Base-by-base conservation (phyloP, 1,284 basidiomycete species). In the Pyrrhoderma lamaoense region DNA sequence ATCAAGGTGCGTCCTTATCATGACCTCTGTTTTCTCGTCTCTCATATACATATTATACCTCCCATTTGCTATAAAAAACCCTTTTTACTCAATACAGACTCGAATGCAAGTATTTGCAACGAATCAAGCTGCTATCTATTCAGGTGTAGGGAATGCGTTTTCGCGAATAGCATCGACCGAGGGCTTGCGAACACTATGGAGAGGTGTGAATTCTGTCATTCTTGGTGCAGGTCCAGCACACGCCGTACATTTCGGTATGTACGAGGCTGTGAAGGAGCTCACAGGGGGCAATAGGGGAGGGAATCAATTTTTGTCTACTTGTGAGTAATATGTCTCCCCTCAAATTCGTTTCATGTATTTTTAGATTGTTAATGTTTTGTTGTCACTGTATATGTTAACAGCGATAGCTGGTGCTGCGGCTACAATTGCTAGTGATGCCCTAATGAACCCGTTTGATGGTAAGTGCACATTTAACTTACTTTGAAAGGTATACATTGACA, bases 371-470 rank as follows among this genome's bases (percentile, higher is more conserved):
- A n/a, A n/a, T n/a, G n/a, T n/a, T 31, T 14, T 37, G 18, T n/a
- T 8, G 11, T 38, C 9, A 8, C 39, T 37, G 31, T 37, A 31
- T 31, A 11, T 37, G 31, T 11, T 23, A 14, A 36, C 42, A 88
- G 94, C 94, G 16, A 64, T 95, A 22, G 96, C 96, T 23, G 96
- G 96, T 58, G 95, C 93, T 49, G 82, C 86, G 1, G 96, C 96
- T 0, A 98, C 95, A 18, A 89, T 96, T 60, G 89, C 93, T 2
- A 89, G 89, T 53, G 96, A 99, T 71, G 95, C 95, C 7, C 75
- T 99, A 54, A 99, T 99, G 96, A 99, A 99, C 69, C 96, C 96
- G 2, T 99, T 99, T 65, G 96, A 99, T 70, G 93, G 93, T 95
- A 66, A 65, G 82, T 40, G 38, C 21, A 38, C 47, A 45, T 43